Conservation (phyloP, 352 stramenopile genomes). For the Peronospora farinosa region DNA sequence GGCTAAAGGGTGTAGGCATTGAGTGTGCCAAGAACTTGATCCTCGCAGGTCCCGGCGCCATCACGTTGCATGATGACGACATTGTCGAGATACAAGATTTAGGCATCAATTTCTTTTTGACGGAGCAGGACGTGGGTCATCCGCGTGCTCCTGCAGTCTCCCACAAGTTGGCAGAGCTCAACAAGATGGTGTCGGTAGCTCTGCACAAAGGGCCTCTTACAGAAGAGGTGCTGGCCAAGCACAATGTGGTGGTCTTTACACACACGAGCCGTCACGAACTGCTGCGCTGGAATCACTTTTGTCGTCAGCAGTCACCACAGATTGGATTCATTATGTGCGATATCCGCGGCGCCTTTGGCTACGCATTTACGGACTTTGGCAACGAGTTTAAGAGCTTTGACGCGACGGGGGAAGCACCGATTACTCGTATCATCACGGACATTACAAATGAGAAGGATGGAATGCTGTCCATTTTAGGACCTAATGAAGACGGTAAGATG, state of each 20-base stretch:
- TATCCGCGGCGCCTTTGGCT: slow-evolving; percentile 68
- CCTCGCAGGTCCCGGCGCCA: slow-evolving; percentile 78
- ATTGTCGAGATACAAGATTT: slow-evolving; percentile 77
- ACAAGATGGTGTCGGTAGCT: slow-evolving; percentile 85
- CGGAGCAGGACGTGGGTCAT: slow-evolving; percentile 68
- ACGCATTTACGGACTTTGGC: slow-evolving; percentile 79
- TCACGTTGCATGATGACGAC: slow-evolving; percentile 85
- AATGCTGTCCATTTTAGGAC: slow-evolving; percentile 63
- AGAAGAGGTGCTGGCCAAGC: slow-evolving; percentile 50
- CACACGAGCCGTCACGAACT: slow-evolving; percentile 67
- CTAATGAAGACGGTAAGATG: slow-evolving; percentile 84
- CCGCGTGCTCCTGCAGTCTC: slow-evolving; percentile 53
- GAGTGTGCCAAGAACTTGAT: slow-evolving; percentile 92
- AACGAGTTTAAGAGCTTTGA: slow-evolving; percentile 73
- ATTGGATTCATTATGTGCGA: slow-evolving; percentile 83
- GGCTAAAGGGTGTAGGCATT: slow-evolving; percentile 80
- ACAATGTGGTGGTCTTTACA: slow-evolving; percentile 89
- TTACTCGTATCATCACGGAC: slow-evolving; percentile 84
- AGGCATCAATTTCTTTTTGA: slow-evolving; percentile 92
- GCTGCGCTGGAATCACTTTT: slow-evolving; percentile 87
- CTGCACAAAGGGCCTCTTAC: slow-evolving; percentile 66
- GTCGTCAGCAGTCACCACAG: slow-evolving; percentile 59
- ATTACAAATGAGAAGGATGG: slow-evolving; percentile 80
- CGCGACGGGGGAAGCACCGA: slow-evolving; percentile 71
- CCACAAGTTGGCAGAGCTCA: slow-evolving; percentile 87